A percentile compares a stretch with the other conserved stretches of the same genome.
phyloP scores from a whole-genome alignment of 192 early-diverging fungal species.

The Entophlyctis luteolus region DNA sequence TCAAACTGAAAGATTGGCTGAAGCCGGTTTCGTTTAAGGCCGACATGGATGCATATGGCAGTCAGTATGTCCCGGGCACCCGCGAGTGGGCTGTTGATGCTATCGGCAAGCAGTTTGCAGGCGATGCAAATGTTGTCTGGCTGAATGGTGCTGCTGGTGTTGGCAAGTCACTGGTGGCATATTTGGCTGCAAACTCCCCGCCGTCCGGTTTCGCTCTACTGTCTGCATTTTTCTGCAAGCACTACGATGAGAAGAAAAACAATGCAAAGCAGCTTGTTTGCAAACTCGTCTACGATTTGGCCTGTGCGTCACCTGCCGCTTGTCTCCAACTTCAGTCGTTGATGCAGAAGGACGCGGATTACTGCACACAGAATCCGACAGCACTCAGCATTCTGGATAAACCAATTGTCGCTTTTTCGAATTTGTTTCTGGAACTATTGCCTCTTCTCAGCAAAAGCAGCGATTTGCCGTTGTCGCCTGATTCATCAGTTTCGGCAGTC shows the following conservation, averaged over 20 bases:
- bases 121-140: constrained; percentile 1
- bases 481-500: too few species aligned
- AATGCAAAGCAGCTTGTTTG: background rate
- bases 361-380: too few species aligned
- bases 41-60: background rate
- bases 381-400: too few species aligned
- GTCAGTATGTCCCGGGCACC: constrained; percentile 4
- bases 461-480: too few species aligned
- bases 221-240: constrained; percentile 28
- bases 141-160: constrained; percentile 11
- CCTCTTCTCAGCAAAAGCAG: background rate
- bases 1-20: constrained; percentile 15
- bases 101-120: background rate
- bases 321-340: background rate
- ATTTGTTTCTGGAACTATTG: background rate
- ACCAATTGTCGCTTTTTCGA: background rate
- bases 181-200: background rate
- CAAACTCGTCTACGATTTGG: constrained; percentile 5
- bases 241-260: constrained; percentile 23
- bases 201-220: constrained; percentile 17
- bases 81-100: background rate
- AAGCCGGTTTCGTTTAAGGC: constrained; percentile 5
- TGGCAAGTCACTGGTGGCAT: constrained; percentile 23
- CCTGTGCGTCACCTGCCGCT: background rate
- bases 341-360: background rate